phyloP scores from a whole-genome alignment of 2,329 filamentous ascomycete genomes.

The Nemania abortiva region DNA sequence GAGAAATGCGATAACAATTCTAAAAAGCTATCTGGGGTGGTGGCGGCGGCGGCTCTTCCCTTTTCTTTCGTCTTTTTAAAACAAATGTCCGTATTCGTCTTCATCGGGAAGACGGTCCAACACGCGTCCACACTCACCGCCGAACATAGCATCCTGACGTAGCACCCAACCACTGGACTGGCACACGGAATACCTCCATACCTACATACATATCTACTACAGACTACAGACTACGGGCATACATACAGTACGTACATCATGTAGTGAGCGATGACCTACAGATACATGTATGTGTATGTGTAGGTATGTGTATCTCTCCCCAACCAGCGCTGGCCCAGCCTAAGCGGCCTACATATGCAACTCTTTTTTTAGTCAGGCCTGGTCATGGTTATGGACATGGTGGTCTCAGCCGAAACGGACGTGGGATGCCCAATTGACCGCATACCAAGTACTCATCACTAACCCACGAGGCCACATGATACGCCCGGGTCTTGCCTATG shows the following conservation, averaged over 20 bases:
- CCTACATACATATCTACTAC: not conserved
- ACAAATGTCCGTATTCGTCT: slow-evolving; percentile 12
- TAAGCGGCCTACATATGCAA: slow-evolving; percentile 32
- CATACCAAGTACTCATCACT: slow-evolving; percentile 18
- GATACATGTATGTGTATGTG: too few species aligned
- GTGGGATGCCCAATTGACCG: slow-evolving; percentile 14
- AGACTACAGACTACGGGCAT: not conserved
- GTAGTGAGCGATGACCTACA: slow-evolving; percentile 27
- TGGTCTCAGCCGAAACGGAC: slow-evolving; percentile 27
- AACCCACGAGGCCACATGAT: slow-evolving; percentile 32
- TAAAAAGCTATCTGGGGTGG: slow-evolving; percentile 11
- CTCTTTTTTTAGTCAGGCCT: slow-evolving; percentile 37
- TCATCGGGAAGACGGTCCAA: slow-evolving; percentile 39
- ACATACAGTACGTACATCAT: slow-evolving; percentile 8
- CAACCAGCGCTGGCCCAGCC: slow-evolving; percentile 30
- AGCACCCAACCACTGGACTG: slow-evolving; percentile 37
- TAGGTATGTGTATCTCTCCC: slow-evolving; percentile 13
- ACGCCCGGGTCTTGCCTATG: slow-evolving; percentile 16
- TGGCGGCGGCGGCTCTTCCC: slow-evolving; percentile 29
- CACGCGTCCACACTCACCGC: slow-evolving; percentile 33
- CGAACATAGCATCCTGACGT: slow-evolving; percentile 28
- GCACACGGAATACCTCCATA: slow-evolving; percentile 21
- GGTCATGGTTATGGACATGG: slow-evolving; percentile 14
- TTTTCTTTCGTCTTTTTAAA: slow-evolving; percentile 28
- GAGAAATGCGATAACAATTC: slow-evolving; percentile 17